A percentile compares a stretch with the other conserved stretches of the same genome.
These are phyloP conservation scores for Termitomyces sp. DNA, from an alignment of 768 basidiomycete species.

Conservation along the genomic window DNA sequence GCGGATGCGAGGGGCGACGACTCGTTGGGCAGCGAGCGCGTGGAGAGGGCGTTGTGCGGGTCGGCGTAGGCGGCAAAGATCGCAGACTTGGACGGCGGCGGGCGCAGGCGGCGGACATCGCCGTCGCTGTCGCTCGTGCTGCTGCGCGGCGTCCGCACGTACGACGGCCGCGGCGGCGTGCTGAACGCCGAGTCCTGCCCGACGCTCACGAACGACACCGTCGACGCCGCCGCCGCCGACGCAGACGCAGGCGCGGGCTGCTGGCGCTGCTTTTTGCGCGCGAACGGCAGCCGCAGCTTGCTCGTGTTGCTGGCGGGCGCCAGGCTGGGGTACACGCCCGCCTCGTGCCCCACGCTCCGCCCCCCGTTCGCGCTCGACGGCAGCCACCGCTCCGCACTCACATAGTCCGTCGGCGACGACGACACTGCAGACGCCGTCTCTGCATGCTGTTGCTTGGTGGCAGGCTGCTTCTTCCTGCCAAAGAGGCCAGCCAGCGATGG, in stretches of 20 bases:
- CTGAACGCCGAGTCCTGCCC: constrained; percentile 11
- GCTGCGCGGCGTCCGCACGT: constrained; percentile 18
- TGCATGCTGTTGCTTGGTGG: constrained; percentile 17
- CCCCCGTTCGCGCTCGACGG: constrained; percentile 30
- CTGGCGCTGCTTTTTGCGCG: constrained; percentile 25
- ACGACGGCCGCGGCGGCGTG: constrained; percentile 27
- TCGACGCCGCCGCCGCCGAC: constrained; percentile 8
- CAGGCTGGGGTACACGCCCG: constrained; percentile 18
- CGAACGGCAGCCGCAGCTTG: constrained; percentile 33
- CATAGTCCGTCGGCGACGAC: constrained; percentile 29
- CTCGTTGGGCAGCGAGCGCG: constrained; percentile 55
- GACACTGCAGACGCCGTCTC: constrained; percentile 20
- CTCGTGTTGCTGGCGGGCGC: constrained; percentile 15
- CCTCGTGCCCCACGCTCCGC: constrained; percentile 14
- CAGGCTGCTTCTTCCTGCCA: constrained; percentile 28
- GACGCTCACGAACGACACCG: constrained; percentile 14
- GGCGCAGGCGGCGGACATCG: constrained; percentile 34
- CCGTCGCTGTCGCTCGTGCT: constrained; percentile 37
- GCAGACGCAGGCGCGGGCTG: background rate
- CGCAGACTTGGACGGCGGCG: constrained; percentile 59
- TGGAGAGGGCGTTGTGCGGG: constrained; percentile 46
- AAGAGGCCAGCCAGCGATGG: constrained; percentile 33
- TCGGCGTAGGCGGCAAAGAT: constrained; percentile 59
- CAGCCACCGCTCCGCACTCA: constrained; percentile 25
- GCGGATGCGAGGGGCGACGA: constrained; percentile 11